Evolutionary conservation across 2,329 filamentous ascomycete species (phyloP), one percentile per base, ranked within the genome.

Genomic region (Penicillium oxalicum): DNA sequence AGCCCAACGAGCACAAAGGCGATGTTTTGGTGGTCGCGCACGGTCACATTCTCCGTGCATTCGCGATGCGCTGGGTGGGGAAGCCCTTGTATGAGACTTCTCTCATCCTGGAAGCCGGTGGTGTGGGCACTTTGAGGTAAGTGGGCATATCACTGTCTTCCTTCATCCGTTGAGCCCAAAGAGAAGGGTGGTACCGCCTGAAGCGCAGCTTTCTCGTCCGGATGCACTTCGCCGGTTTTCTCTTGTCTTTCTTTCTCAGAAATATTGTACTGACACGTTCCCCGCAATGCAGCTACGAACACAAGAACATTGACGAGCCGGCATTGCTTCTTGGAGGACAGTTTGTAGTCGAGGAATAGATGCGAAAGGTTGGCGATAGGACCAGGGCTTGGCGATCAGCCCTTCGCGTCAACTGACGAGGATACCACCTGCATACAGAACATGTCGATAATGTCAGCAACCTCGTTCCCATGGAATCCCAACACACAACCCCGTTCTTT

Each of bases 71-170:
- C 29, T 96, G 91, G 91, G 79, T 84, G 0, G 81, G 82, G 0
- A 86, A 86, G 72, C 76, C 80, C 9, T 74, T 96, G 50, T 79
- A 81, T 47, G 84, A 89, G 43, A 89, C 88, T 35, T 80, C 83
- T 5, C 82, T 96, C 65, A 75, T 95, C 52, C 73, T 96, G n/a
- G 91, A 96, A 67, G 87, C 88, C 5, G 88, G 88, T n/a, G 88
- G 87, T 57, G 83, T 93, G 1, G 88, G 87, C 0, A 87, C 86
- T 2, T 65, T 94, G 59, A 91, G 86, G 83, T 86, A 61, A 63
- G 73, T 39, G 11, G 11, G 29, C 18, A 18, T 18, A 18, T 18
- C 18, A 1, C 2, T 18, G 18, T 18, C 18, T 18, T 18, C 18
- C 18, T 18, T 18, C 18, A 2, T 18, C 18, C 18, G 2, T 18